phyloP scores from a whole-genome alignment of 2,329 filamentous ascomycete species.

The Monosporascus sp. region DNA sequence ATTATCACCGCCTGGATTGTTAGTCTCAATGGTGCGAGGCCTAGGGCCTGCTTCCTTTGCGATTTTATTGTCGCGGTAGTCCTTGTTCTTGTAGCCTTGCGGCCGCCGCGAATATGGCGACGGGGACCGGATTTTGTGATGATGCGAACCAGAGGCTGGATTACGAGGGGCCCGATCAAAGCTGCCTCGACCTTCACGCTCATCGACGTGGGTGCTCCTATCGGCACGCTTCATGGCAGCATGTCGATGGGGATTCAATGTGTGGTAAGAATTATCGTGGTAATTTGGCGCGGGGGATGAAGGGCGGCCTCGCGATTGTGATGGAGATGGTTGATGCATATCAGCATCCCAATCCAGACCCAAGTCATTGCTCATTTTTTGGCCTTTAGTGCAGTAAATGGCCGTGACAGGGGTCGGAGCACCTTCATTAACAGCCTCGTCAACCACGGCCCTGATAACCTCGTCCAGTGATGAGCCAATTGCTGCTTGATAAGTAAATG shows the following conservation, averaged over 20 bases:
- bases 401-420: background rate
- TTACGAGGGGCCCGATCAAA: constrained; percentile 23
- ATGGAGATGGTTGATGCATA: background rate
- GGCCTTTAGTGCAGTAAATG: background rate
- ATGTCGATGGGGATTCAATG: constrained; percentile 25
- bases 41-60: constrained; percentile 28
- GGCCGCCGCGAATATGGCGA: constrained; percentile 18
- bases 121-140: constrained; percentile 15
- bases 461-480: background rate
- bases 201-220: constrained; percentile 28
- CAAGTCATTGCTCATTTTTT: background rate
- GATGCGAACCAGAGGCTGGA: constrained; percentile 11
- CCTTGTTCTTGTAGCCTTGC: constrained; percentile 17
- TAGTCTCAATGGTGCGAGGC: constrained; percentile 27
- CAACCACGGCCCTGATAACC: background rate
- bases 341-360: background rate
- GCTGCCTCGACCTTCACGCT: constrained; percentile 31
- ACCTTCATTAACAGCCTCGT: background rate
- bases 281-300: constrained; percentile 11
- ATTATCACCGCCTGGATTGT: constrained; percentile 32
- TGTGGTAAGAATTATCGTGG: constrained; percentile 12
- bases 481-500: background rate
- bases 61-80: constrained; percentile 16
- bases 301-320: background rate
- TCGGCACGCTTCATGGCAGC: constrained; percentile 36